A percentile compares a stretch with the other conserved stretches of the same genome.
phyloP scores from a whole-genome alignment of 2,329 filamentous ascomycete genomes.

The Uncinocarpus reesii region DNA sequence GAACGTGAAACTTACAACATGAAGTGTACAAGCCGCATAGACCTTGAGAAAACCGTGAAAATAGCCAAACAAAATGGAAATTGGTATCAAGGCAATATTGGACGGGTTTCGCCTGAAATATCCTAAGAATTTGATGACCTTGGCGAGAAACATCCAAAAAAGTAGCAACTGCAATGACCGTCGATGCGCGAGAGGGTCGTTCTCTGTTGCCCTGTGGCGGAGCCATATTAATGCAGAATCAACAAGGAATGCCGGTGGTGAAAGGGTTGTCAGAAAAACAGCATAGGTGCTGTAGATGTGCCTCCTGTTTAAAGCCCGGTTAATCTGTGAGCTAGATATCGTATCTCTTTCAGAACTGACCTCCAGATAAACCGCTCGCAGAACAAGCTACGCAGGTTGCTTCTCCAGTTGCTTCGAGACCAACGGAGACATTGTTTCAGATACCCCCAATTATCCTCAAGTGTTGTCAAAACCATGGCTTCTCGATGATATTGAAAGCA shows the following conservation, averaged over 20 bases:
- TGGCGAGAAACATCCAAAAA: slow-evolving; percentile 66
- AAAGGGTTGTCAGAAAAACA: slow-evolving; percentile 73
- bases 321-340: slow-evolving; percentile 10
- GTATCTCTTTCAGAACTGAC: slow-evolving; percentile 45
- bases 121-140: slow-evolving; percentile 71
- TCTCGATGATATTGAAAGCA: slow-evolving; percentile 78
- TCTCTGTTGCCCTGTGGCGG: slow-evolving; percentile 53
- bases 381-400: slow-evolving; percentile 73
- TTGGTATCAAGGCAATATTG: slow-evolving; percentile 62
- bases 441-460: slow-evolving; percentile 72
- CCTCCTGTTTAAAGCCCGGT: slow-evolving; percentile 43
- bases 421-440: slow-evolving; percentile 78
- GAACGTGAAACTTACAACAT: neutral
- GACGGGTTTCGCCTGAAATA: slow-evolving; percentile 66
- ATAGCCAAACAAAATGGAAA: slow-evolving; percentile 73
- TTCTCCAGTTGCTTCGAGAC: slow-evolving; percentile 87
- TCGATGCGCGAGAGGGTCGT: slow-evolving; percentile 40
- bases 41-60: slow-evolving; percentile 78
- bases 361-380: slow-evolving; percentile 64
- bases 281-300: slow-evolving; percentile 82
- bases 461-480: slow-evolving; percentile 74
- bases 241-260: slow-evolving; percentile 62
- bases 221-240: slow-evolving; percentile 59
- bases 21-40: slow-evolving; percentile 61
- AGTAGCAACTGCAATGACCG: slow-evolving; percentile 47